phyloP scores from a whole-genome alignment of 108 stramenopile genomes.

The Asterionellopsis glacialis region DNA sequence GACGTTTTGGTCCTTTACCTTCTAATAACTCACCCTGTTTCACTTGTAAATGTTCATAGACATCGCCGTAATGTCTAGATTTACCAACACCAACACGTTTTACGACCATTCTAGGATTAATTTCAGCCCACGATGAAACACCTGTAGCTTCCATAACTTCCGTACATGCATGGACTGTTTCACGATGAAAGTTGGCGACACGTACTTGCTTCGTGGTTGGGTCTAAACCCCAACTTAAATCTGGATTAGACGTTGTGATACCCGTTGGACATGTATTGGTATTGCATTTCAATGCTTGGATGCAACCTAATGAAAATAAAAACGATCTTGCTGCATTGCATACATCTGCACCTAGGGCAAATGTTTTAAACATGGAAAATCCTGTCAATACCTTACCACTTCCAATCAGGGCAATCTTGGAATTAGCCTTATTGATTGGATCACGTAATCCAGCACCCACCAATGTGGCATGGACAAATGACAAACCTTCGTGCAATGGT shows the following conservation, averaged over 20 bases:
- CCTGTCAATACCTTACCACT: slow-evolving; percentile 74
- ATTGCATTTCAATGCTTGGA: slow-evolving; percentile 89
- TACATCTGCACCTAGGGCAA: slow-evolving; percentile 82
- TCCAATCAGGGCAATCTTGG: slow-evolving; percentile 62
- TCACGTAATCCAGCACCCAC: slow-evolving; percentile 70
- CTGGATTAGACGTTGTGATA: slow-evolving; percentile 70
- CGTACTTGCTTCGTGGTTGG: slow-evolving; percentile 47
- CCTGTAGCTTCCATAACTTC: slow-evolving; percentile 80
- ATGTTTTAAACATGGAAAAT: slow-evolving; percentile 58
- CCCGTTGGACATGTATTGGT: slow-evolving; percentile 90
- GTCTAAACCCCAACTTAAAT: slow-evolving; percentile 59
- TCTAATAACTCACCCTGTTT: slow-evolving; percentile 36
- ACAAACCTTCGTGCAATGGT: slow-evolving; percentile 77
- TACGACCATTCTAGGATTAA: slow-evolving; percentile 30
- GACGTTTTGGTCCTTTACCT: slow-evolving; percentile 26
- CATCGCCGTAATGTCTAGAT: slow-evolving; percentile 24
- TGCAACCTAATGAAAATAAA: slow-evolving; percentile 79
- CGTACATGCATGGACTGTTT: slow-evolving; percentile 59
- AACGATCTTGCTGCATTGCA: slow-evolving; percentile 79
- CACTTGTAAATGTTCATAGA: slow-evolving; percentile 46
- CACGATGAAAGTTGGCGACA: slow-evolving; percentile 68
- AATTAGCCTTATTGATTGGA: slow-evolving; percentile 23
- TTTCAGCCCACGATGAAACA: slow-evolving; percentile 23
- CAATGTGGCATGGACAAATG: slow-evolving; percentile 57
- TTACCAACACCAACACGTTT: slow-evolving; percentile 32